Percentiles rank a stretch among this genome's conserved stretches.
Evolutionary conservation across 768 basidiomycete genomes (phyloP).

Genomic region (Agrocybe praecox): DNA sequence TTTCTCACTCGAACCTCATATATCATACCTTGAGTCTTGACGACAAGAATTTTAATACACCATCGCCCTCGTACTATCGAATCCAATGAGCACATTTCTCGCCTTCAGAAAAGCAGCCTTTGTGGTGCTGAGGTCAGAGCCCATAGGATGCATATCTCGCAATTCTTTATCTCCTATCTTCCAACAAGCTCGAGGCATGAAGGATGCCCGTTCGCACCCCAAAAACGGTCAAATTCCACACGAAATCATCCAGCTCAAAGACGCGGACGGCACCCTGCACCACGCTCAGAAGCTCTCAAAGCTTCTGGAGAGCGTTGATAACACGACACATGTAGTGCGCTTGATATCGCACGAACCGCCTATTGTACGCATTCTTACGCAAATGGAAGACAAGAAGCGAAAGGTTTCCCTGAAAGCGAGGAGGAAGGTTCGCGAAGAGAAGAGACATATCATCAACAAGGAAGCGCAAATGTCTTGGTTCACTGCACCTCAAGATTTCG

Average conservation of each 20-base stretch:
- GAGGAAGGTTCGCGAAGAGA: slow-evolving; percentile 37
- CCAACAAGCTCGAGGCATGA: slow-evolving; percentile 3
- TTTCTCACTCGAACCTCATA: too few species aligned
- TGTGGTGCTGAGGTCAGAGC: slow-evolving; percentile 15
- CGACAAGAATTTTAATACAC: too few species aligned
- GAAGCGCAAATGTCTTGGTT: slow-evolving; percentile 78
- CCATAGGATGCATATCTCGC: not conserved
- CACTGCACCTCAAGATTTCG: slow-evolving; percentile 57
- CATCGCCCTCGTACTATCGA: not conserved
- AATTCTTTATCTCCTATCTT: not conserved
- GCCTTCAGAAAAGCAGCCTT: slow-evolving; percentile 31
- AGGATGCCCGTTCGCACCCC: slow-evolving; percentile 10
- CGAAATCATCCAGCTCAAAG: slow-evolving; percentile 20
- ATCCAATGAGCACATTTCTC: slow-evolving; percentile 29
- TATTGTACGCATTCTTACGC: slow-evolving; percentile 56
- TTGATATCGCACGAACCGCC: slow-evolving; percentile 57
- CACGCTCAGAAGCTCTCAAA: slow-evolving; percentile 29
- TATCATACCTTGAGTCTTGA: too few species aligned
- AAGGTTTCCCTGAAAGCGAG: slow-evolving; percentile 41
- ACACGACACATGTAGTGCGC: slow-evolving; percentile 48
- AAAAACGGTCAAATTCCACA: slow-evolving; percentile 25
- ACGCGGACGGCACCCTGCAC: slow-evolving; percentile 16
- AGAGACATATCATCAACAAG: slow-evolving; percentile 46
- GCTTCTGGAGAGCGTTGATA: slow-evolving; percentile 49
- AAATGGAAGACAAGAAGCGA: slow-evolving; percentile 22